Percentiles rank a stretch among this genome's conserved stretches.
These are phyloP conservation scores for Leptodermis oblonga DNA, from an alignment of 257 asterid genomes.

Conservation along the genomic window DNA sequence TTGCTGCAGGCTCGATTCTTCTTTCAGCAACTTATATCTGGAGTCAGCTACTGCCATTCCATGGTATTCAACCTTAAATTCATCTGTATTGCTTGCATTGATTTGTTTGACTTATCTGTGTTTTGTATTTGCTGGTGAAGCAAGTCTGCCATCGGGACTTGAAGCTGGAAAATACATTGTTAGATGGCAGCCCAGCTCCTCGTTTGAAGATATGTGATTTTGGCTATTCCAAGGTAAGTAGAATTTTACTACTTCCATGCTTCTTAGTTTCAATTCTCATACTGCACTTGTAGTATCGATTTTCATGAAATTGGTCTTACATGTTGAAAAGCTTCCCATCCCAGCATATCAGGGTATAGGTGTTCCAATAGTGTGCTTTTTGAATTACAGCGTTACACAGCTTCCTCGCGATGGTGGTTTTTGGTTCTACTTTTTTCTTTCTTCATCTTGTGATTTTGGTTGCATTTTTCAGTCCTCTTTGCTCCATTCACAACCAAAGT, in stretches of 20 bases:
- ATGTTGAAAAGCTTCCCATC: neutral
- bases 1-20: slow-evolving; percentile 78
- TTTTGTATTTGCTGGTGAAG: slow-evolving; percentile 38
- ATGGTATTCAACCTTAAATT: slow-evolving; percentile 48
- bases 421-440: neutral
- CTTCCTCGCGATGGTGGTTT: neutral
- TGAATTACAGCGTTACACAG: too few relatives aligned
- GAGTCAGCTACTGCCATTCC: slow-evolving; percentile 90
- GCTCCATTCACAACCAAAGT: slow-evolving; percentile 89
- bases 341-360: neutral
- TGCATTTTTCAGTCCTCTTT: slow-evolving; percentile 57
- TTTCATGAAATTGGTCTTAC: neutral
- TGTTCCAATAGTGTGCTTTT: neutral
- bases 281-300: neutral
- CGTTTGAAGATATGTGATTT: slow-evolving; percentile 86
- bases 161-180: slow-evolving; percentile 82
- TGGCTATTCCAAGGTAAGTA: slow-evolving; percentile 83
- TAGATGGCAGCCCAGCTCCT: slow-evolving; percentile 93
- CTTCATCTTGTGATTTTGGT: neutral
- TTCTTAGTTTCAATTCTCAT: neutral
- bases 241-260: neutral
- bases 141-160: slow-evolving; percentile 89
- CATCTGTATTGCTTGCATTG: neutral
- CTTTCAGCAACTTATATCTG: slow-evolving; percentile 90
- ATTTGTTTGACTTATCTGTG: slow-evolving; percentile 11